These are phyloP conservation scores for Mesembryanthemum crystallinum DNA, from an alignment of 148 eudicot species.

Conservation along the genomic window DNA sequence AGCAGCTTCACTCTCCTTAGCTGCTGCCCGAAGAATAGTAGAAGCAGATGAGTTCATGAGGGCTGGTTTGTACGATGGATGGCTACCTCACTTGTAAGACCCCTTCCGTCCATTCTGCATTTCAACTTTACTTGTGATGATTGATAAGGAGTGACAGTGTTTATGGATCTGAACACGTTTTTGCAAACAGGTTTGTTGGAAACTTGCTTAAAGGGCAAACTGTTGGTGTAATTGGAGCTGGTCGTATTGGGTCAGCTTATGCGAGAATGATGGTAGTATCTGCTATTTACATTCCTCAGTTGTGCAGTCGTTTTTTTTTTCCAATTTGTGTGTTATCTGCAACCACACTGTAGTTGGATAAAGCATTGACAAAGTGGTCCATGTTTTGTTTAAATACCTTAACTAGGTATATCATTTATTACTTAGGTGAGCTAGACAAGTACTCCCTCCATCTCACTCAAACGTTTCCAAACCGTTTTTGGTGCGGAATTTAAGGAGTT, in stretches of 20 bases:
- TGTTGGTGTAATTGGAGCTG: conserved; percentile 99
- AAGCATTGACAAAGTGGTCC: conserved; percentile 3
- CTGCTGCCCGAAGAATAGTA: conserved; percentile 91
- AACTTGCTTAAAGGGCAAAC: conserved; percentile 98
- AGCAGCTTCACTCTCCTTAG: conserved; percentile 89
- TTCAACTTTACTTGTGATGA: not conserved
- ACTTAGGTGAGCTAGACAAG: not conserved
- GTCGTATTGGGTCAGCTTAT: conserved; percentile 96
- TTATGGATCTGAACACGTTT: not conserved
- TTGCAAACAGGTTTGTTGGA: conserved; percentile 83
- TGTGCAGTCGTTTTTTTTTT: not conserved
- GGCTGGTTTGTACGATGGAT: conserved; percentile 93
- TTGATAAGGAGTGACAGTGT: not conserved
- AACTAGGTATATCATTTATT: not conserved
- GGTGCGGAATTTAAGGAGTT: too few relatives aligned
- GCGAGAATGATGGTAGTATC: conserved; percentile 94
- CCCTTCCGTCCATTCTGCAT: not conserved
- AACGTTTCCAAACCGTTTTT: too few relatives aligned
- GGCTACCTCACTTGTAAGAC: conserved; percentile 95
- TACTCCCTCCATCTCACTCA: too few relatives aligned
- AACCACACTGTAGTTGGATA: not conserved
- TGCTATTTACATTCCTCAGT: not conserved
- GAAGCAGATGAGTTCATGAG: conserved; percentile 99
- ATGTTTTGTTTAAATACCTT: not conserved
- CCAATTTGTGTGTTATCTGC: conserved; percentile 1